phyloP scores from a whole-genome alignment of 23 red algal genomes.

The Gracilariopsis chorda region DNA sequence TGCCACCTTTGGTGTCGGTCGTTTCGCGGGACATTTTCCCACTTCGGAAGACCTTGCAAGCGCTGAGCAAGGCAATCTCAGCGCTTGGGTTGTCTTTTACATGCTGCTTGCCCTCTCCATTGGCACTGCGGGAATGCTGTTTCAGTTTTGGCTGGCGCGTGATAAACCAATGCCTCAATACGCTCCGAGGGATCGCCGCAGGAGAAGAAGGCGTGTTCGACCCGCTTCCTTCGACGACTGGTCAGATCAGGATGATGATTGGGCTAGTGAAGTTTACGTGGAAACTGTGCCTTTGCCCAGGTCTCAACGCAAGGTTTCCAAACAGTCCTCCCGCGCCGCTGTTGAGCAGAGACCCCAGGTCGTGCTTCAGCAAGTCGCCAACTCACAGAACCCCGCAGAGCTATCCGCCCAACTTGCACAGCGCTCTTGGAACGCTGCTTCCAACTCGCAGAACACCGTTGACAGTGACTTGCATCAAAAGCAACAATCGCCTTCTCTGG shows the following conservation, averaged over 20 bases:
- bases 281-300: constrained; percentile 9
- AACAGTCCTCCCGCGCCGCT: not conserved
- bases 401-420: not conserved
- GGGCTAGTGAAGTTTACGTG: constrained; percentile 13
- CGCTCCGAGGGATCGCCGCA: constrained; percentile 28
- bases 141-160: constrained; percentile 58
- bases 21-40: constrained; percentile 62
- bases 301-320: constrained; percentile 1
- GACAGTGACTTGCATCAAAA: not conserved
- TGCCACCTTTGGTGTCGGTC: constrained; percentile 38
- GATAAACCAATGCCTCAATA: constrained; percentile 37
- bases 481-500: not conserved
- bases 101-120: constrained; percentile 1
- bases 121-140: constrained; percentile 41
- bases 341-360: not conserved
- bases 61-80: constrained; percentile 31
- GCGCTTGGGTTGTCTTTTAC: constrained; percentile 52
- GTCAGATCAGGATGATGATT: constrained; percentile 59
- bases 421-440: not conserved
- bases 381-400: not conserved
- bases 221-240: not conserved
- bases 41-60: constrained; percentile 17
- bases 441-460: not conserved
- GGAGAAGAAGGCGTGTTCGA: constrained; percentile 21
- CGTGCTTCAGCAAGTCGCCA: constrained; percentile 1